These are phyloP conservation scores for Dittrichia graveolens DNA, from an alignment of 129 eudicot genomes.

Conservation along the genomic window DNA sequence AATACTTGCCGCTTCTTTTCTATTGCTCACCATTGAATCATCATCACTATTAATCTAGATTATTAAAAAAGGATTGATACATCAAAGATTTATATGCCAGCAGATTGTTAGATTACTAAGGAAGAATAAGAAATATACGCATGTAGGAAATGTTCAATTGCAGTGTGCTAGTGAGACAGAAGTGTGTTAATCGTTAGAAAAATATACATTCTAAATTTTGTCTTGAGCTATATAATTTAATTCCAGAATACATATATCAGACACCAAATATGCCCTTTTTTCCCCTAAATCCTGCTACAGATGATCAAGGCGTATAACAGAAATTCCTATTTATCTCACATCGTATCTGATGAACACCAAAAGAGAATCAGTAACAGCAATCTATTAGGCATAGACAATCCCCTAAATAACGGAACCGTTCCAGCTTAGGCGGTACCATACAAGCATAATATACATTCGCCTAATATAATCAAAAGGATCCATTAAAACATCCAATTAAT, in stretches of 20 bases:
- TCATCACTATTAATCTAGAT: conserved; percentile 52
- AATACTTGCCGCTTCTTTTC: conserved; percentile 50
- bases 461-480: conserved; percentile 15
- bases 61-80: background rate
- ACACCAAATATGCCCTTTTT: background rate
- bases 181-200: background rate
- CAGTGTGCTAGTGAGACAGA: background rate
- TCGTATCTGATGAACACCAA: background rate
- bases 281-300: background rate
- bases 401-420: background rate
- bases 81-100: background rate
- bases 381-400: conserved; percentile 4
- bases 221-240: background rate
- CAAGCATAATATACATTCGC: conserved; percentile 7
- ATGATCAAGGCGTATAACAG: conserved; percentile 8
- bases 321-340: background rate
- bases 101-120: conserved; percentile 7
- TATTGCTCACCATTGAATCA: conserved; percentile 46
- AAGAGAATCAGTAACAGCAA: conserved; percentile 1
- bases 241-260: conserved; percentile 9
- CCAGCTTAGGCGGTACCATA: background rate
- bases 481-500: conserved; percentile 10
- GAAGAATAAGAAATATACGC: conserved; percentile 9
- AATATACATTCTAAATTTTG: conserved; percentile 3
- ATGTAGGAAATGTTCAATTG: background rate